phyloP scores from a whole-genome alignment of 345 rosid species.

The Physaria fendleri region DNA sequence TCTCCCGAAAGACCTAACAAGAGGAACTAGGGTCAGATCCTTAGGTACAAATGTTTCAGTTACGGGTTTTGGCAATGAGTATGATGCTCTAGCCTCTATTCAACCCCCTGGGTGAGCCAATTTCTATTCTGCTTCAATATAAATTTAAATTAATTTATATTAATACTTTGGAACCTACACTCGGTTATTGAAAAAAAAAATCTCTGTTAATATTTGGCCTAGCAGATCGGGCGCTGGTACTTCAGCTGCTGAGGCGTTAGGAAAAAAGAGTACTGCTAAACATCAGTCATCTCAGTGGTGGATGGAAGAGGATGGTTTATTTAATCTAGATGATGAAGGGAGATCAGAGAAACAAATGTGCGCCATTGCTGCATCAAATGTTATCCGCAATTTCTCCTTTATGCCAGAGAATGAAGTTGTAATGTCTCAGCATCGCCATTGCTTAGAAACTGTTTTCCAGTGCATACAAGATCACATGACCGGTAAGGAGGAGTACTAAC shows the following conservation, averaged over 20 bases:
- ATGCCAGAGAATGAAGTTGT: conserved; percentile 95
- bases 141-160: background rate
- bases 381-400: conserved; percentile 91
- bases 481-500: conserved; percentile 39
- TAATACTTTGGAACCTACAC: background rate
- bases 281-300: conserved; percentile 69
- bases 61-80: conserved; percentile 77
- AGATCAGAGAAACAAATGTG: conserved; percentile 87
- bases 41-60: conserved; percentile 61
- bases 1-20: conserved; percentile 58
- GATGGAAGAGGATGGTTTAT: conserved; percentile 84
- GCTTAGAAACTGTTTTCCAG: conserved; percentile 94
- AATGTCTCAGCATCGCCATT: conserved; percentile 96
- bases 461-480: conserved; percentile 71
- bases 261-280: conserved; percentile 43
- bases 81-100: conserved; percentile 48
- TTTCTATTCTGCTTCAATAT: background rate
- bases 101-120: conserved; percentile 44
- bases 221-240: conserved; percentile 41
- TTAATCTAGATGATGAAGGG: conserved; percentile 88
- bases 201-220: conserved; percentile 4
- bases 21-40: conserved; percentile 53
- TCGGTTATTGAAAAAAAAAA: too few species aligned
- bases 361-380: conserved; percentile 89
- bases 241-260: conserved; percentile 37